Base-by-base conservation (phyloP, 2,329 filamentous ascomycete genomes). In the Penicillium verrucosum region DNA sequence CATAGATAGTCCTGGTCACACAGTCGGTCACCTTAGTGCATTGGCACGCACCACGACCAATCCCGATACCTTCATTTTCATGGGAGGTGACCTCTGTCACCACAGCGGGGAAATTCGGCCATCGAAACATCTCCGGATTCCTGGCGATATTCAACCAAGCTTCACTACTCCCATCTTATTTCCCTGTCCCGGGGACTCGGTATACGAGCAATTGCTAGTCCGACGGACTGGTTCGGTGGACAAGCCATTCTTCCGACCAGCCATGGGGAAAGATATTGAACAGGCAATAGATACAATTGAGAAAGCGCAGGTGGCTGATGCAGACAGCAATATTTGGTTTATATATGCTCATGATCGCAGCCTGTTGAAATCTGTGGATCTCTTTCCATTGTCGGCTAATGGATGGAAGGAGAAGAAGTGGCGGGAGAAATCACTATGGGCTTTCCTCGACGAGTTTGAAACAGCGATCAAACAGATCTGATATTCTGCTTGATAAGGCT, bases 11-110 rank as follows among this genome's bases (percentile, higher is more conserved):
- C 62, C 63, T 0, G 63, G 63, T 5, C 72, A 77, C 34, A 64
- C 77, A 3, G 81, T 81, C 0, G 83, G 83, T 1, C 81, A 84
- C 62, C 25, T 65, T 18, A 44, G 55, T 11, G 81, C 73, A 4
- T 71, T 84, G 0, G 81, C 79, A 1, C 71, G 81, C 8, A 78
- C 75, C 0, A 63, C 60, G 3, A 38, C 43, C 3, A 53, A 30
- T n/a, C 71, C 72, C 12, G 67, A 72, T 18, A 64, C 70, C 0
- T 83, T 82, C 62, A 74, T 82, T 29, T 74, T 82, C 60, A 78
- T 82, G 70, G 80, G 78, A 29, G 80, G 78, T 18, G 81, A 82
- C 62, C 69, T 74, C 5, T 76, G 72, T 36, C 79, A 81, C 57
- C 75, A 81, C 55, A 69, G 67, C 9, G 76, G 75, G 21, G 74